Percentiles rank a stretch among this genome's conserved stretches.
phyloP scores from a whole-genome alignment of 371 early-diverging fungal genomes.

The Mucor ambiguus region DNA sequence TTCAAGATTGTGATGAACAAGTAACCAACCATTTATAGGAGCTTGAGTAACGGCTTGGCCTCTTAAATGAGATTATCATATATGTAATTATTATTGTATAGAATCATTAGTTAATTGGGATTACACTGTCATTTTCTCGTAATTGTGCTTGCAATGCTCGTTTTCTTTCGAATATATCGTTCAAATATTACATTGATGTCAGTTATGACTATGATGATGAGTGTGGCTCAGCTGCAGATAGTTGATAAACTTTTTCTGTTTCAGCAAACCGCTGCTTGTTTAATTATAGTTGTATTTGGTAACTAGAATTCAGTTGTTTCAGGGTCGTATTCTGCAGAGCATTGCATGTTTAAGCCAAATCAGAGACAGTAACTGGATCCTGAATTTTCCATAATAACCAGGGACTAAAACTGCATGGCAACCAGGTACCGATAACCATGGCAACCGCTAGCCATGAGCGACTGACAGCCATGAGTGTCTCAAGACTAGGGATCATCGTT shows the following conservation, averaged over 20 bases:
- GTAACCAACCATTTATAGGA: conserved; percentile 8
- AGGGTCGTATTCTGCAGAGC: not conserved
- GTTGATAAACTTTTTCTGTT: not conserved
- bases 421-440: not conserved
- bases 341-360: not conserved
- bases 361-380: not conserved
- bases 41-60: conserved; percentile 10
- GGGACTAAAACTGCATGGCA: not conserved
- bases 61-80: not conserved
- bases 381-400: not conserved
- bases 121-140: not conserved
- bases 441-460: not conserved
- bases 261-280: not conserved
- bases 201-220: not conserved
- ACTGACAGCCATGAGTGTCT: not conserved
- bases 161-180: not conserved
- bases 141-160: not conserved
- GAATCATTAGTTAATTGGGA: not conserved
- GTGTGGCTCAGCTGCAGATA: conserved; percentile 1
- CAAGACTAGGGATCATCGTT: not conserved
- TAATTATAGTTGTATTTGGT: not conserved
- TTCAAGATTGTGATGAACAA: not conserved
- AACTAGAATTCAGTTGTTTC: not conserved
- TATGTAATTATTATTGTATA: not conserved
- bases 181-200: not conserved